Conservation (phyloP, 2,329 filamentous ascomycete species). For the Aspergillus pseudoterreus region DNA sequence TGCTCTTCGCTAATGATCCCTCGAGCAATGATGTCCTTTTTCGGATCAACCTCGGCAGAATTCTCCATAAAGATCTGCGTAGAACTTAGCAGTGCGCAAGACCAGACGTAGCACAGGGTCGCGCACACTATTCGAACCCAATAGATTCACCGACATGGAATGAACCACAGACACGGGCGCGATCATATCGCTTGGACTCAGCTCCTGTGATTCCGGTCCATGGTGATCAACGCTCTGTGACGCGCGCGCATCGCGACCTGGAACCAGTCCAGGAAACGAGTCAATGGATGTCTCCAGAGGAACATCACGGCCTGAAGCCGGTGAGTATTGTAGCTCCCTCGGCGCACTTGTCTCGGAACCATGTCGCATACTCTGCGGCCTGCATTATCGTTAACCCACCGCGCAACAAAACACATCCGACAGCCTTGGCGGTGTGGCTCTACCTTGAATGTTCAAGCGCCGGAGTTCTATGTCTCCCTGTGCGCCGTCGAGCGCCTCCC, state of each 20-base stretch:
- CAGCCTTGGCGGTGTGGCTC: conserved; percentile 6
- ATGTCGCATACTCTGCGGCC: background rate
- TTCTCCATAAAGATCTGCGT: conserved; percentile 30
- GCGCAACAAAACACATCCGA: no score
- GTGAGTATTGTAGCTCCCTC: conserved; percentile 25
- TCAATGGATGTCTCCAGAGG: conserved; percentile 20
- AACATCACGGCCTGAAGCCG: conserved; percentile 16
- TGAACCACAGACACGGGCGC: conserved; percentile 32
- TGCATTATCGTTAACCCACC: background rate
- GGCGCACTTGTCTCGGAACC: conserved; percentile 22
- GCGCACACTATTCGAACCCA: conserved; percentile 26
- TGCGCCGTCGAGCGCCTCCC: conserved; percentile 18
- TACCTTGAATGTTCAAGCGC: conserved; percentile 12
- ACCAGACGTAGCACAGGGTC: background rate
- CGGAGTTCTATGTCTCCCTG: conserved; percentile 20
- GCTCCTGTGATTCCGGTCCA: conserved; percentile 29
- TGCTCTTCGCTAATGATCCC: conserved; percentile 32
- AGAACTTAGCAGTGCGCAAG: background rate
- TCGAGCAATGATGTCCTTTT: conserved; percentile 28
- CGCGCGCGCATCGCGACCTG: conserved; percentile 12
- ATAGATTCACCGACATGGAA: conserved; percentile 34
- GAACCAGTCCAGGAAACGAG: conserved; percentile 16
- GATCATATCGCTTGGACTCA: conserved; percentile 36
- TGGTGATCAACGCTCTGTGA: conserved; percentile 23
- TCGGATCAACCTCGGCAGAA: conserved; percentile 23